Evolutionary conservation across 179 eudicot species (phyloP), one percentile per base, ranked within the genome.

Genomic region (Kewa caespitosa): DNA sequence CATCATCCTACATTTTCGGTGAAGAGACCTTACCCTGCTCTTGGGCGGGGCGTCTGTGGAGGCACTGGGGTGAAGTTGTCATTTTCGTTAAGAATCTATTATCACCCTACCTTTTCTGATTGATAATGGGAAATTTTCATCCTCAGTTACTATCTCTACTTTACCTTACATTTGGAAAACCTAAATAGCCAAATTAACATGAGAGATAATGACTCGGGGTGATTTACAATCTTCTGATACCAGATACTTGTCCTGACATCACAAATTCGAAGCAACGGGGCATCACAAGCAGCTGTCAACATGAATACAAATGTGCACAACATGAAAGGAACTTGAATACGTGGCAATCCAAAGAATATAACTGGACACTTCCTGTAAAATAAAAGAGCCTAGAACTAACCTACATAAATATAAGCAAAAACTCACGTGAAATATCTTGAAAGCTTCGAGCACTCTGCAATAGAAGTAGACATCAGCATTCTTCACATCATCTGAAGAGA

Each of bases 401-500:
- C 70, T 66, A 63, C 13, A 65, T 39, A 36, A 65, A 13, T 41
- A 76, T 54, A 42, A 18, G 66, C 54, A 62, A 22, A 54, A 73
- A 86, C 94, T 89, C 87, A 96, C 99, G 76, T 89, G 87, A 86
- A 87, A 95, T 50, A 91, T 78, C 86, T 84, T 85, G 65, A 93
- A 85, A 42, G 86, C 78, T 57, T 96, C 96, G 33, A 96, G 91
- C 73, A 93, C 82, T 86, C 86, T 89, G 75, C 94, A 85, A 81
- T 83, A 86, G 62, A 96, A 96, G 52, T 74, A 80, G 28, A 91
- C 78, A 42, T 88, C 90, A 62, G 75, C 87, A 76, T 84, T 86
- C 74, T 82, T 66, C 42, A 76, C 36, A 38, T 60, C 75, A 74
- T 77, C 79, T 64, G 59, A 62, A 55, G 66, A 55, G 38, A 34